Percentiles rank a stretch among this genome's conserved stretches.
These are phyloP conservation scores for Chlamydomonas applanata DNA, from an alignment of 139 green algal species.

Conservation along the genomic window DNA sequence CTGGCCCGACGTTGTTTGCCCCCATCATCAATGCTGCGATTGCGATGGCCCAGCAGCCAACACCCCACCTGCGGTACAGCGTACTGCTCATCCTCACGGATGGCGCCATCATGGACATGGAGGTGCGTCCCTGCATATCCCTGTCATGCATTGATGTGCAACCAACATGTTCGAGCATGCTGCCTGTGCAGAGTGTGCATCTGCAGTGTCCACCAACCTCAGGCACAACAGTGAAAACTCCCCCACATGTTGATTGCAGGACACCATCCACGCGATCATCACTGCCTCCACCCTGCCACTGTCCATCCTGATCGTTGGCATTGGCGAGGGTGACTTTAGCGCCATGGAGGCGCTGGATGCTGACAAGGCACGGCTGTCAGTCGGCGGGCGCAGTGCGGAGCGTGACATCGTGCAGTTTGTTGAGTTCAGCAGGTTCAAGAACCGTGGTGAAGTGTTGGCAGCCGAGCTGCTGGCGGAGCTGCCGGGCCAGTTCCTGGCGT, in stretches of 20 bases:
- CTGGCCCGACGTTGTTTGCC: slow-evolving; percentile 47
- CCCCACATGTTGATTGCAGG: slow-evolving; percentile 51
- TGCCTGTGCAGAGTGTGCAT: too few species aligned
- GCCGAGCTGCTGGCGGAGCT: slow-evolving; percentile 53
- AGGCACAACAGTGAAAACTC: too few species aligned
- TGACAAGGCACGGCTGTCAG: slow-evolving; percentile 6
- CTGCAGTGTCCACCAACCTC: too few species aligned
- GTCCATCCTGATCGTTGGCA: slow-evolving; percentile 57
- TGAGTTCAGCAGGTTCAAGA: slow-evolving; percentile 25
- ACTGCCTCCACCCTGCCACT: slow-evolving; percentile 42
- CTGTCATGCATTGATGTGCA: too few species aligned
- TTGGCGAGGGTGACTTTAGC: slow-evolving; percentile 44
- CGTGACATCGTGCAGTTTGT: slow-evolving; percentile 61
- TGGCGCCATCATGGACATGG: slow-evolving; percentile 55
- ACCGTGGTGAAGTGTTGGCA: slow-evolving; percentile 28
- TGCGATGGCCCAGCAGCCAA: neutral
- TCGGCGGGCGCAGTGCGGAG: slow-evolving; percentile 1
- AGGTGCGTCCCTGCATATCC: slow-evolving; percentile 11
- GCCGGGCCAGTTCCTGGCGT: slow-evolving; percentile 46
- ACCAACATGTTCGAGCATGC: too few species aligned
- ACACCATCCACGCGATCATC: slow-evolving; percentile 37
- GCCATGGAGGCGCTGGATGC: slow-evolving; percentile 38
- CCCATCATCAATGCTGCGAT: slow-evolving; percentile 35
- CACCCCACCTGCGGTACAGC: slow-evolving; percentile 23
- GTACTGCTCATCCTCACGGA: slow-evolving; percentile 56